Evolutionary conservation across 1,284 basidiomycete genomes (phyloP), one percentile per base, ranked within the genome.

Genomic region (Entoloma clypeatum): DNA sequence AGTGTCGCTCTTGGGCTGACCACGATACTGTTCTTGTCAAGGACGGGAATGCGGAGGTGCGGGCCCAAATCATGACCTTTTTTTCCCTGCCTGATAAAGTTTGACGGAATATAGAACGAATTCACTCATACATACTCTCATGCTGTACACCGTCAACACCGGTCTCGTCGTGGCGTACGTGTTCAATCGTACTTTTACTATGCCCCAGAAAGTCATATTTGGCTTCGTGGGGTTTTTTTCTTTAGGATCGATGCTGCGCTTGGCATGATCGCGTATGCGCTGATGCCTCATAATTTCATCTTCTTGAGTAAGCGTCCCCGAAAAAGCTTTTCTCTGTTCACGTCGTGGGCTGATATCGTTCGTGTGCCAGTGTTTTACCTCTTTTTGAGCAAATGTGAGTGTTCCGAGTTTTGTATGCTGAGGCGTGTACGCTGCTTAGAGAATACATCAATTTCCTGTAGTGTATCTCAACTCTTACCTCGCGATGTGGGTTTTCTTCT

Each of bases 121-220:
- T 41, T 62, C 63, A 2, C 46, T 75, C 6, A 63, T 75, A 38
- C 61, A 59, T 10, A 52, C 57, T 1, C 60, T 75, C 4, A 67
- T 75, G 57, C 39, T 60, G 26, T 76, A 74, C 41, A 63, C 67
- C 1, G 60, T 74, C 31, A 71, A 73, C 41, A 75, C 72, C 0
- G 72, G 74, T 41, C 41, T 68, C 41, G 63, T 79, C 26, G 76
- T 77, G 21, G 71, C 71, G 75, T 77, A 51, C 36, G 74, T 64
- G n/a, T 23, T 17, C 13, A 9, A 14, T 10, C n/a, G n/a, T 11
- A 8, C 17, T 18, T 10, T 25, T 7, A 9, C 3, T 31, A 14
- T 18, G 17, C 16, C 7, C 14, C 6, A 21, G 9, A 4, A 2
- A 24, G 7, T 26, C 32, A 23, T 19, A 23, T 21, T 17, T 17